Evolutionary conservation across 495 filamentous ascomycete genomes (phyloP).

Genomic region (Neurospora sp.): DNA sequence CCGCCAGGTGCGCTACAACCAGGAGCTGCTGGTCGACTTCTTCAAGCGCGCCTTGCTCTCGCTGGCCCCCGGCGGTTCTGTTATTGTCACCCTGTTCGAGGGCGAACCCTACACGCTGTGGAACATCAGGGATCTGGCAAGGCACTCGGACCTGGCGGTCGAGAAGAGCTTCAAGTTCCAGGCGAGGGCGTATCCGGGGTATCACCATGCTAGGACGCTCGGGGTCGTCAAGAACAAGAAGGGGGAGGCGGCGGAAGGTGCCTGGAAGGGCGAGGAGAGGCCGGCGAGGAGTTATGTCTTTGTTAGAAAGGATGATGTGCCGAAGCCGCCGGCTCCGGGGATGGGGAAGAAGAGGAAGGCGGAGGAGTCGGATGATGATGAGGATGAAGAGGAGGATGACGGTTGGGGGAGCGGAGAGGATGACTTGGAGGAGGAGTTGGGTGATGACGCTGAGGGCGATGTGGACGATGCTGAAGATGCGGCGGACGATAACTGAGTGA

Average conservation of each 20-base stretch:
- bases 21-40: slow-evolving; percentile 77
- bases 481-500: not conserved
- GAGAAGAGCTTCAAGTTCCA: slow-evolving; percentile 70
- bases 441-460: slow-evolving; percentile 6
- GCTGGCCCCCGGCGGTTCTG: slow-evolving; percentile 45
- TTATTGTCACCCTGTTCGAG: slow-evolving; percentile 85
- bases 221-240: slow-evolving; percentile 57
- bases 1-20: slow-evolving; percentile 84
- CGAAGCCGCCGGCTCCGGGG: slow-evolving; percentile 5
- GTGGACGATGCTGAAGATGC: slow-evolving; percentile 2
- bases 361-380: slow-evolving; percentile 34
- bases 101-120: slow-evolving; percentile 88
- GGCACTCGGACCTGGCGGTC: slow-evolving; percentile 67
- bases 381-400: slow-evolving; percentile 22
- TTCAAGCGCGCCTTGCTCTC: slow-evolving; percentile 50
- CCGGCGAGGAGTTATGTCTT: slow-evolving; percentile 71
- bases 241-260: slow-evolving; percentile 36
- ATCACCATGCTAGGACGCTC: slow-evolving; percentile 78
- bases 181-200: slow-evolving; percentile 66
- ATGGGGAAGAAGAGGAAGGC: slow-evolving; percentile 34
- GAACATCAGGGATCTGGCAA: slow-evolving; percentile 80
- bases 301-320: slow-evolving; percentile 46
- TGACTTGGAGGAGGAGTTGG: not conserved
- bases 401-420: slow-evolving; percentile 6
- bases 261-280: slow-evolving; percentile 74